Percentiles rank a stretch among this genome's conserved stretches.
These are phyloP conservation scores for Neurospora sublineolata DNA, from an alignment of 495 filamentous ascomycete genomes.

Conservation along the genomic window DNA sequence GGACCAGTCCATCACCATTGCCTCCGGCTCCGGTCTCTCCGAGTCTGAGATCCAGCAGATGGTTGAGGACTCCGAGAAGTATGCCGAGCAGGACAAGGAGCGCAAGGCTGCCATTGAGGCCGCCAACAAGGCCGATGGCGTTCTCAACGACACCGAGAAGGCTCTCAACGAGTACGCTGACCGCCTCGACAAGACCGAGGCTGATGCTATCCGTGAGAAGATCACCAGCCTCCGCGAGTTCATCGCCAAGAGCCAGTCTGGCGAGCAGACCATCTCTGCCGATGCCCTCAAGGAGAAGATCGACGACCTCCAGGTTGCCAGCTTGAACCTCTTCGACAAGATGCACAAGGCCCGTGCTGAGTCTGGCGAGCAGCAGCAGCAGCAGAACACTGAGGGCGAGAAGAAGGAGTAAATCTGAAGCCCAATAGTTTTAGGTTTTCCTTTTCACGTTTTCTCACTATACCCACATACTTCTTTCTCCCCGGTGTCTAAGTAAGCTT, in stretches of 20 bases:
- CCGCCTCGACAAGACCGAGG: constrained; percentile 93
- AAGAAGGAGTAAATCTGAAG: constrained; percentile 51
- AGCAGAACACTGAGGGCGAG: constrained; percentile 58
- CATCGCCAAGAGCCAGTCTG: constrained; percentile 87
- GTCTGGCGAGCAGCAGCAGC: constrained; percentile 35
- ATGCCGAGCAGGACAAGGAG: constrained; percentile 89
- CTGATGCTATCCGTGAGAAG: constrained; percentile 86
- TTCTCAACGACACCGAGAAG: constrained; percentile 96
- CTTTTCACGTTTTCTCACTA: constrained; percentile 11
- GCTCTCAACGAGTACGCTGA: constrained; percentile 93
- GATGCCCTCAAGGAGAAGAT: constrained; percentile 95
- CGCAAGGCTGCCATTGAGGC: constrained; percentile 90
- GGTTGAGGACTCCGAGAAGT: constrained; percentile 96
- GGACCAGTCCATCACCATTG: constrained; percentile 98
- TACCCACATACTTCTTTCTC: constrained; percentile 16
- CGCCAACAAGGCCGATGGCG: constrained; percentile 93
- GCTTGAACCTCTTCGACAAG: constrained; percentile 97
- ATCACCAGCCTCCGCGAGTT: constrained; percentile 80
- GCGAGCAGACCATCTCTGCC: constrained; percentile 72
- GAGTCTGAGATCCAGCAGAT: constrained; percentile 89
- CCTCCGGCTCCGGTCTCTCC: constrained; percentile 94
- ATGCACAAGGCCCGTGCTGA: constrained; percentile 92
- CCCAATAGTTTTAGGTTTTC: constrained; percentile 26
- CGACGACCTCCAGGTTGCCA: constrained; percentile 91
- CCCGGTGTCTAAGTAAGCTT: constrained; percentile 21